Conservation (phyloP, 2,329 filamentous ascomycete genomes). For the Fusarium sp. region DNA sequence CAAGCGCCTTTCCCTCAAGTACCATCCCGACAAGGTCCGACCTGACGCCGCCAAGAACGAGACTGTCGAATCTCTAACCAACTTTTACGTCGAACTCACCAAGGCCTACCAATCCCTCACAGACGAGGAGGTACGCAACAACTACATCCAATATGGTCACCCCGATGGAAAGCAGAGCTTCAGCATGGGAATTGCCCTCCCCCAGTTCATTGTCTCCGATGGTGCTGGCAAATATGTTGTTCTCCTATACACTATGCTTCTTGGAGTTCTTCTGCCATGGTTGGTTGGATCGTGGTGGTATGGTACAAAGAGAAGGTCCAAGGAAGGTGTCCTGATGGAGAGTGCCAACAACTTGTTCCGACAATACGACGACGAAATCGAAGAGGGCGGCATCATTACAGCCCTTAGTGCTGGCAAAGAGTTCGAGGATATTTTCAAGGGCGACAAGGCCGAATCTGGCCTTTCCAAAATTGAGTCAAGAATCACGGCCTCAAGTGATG, state of each 20-base stretch:
- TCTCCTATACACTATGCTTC: slow-evolving; percentile 86
- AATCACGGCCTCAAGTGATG: slow-evolving; percentile 73
- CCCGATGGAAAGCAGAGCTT: slow-evolving; percentile 98
- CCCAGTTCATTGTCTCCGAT: slow-evolving; percentile 91
- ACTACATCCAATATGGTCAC: slow-evolving; percentile 95
- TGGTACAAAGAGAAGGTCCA: slow-evolving; percentile 90
- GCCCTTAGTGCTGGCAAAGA: slow-evolving; percentile 90
- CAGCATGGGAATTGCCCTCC: slow-evolving; percentile 96
- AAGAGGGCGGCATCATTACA: slow-evolving; percentile 82
- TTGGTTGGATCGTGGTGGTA: slow-evolving; percentile 99
- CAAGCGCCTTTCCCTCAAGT: slow-evolving; percentile 85
- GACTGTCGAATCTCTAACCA: slow-evolving; percentile 85
- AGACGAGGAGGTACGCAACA: slow-evolving; percentile 96
- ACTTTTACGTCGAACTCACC: slow-evolving; percentile 92
- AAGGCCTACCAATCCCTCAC: slow-evolving; percentile 99
- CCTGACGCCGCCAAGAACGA: slow-evolving; percentile 90
- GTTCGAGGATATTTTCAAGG: slow-evolving; percentile 81
- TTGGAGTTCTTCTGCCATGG: slow-evolving; percentile 92
- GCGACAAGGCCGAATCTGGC: slow-evolving; percentile 82
- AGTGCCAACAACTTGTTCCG: slow-evolving; percentile 95
- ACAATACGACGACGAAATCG: slow-evolving; percentile 88
- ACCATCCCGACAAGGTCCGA: slow-evolving; percentile 92
- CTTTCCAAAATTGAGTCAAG: slow-evolving; percentile 87
- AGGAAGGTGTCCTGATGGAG: slow-evolving; percentile 92
- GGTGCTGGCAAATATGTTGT: slow-evolving; percentile 97